phyloP scores from a whole-genome alignment of 2,329 filamentous ascomycete species.

The Leptodontidium sp. region DNA sequence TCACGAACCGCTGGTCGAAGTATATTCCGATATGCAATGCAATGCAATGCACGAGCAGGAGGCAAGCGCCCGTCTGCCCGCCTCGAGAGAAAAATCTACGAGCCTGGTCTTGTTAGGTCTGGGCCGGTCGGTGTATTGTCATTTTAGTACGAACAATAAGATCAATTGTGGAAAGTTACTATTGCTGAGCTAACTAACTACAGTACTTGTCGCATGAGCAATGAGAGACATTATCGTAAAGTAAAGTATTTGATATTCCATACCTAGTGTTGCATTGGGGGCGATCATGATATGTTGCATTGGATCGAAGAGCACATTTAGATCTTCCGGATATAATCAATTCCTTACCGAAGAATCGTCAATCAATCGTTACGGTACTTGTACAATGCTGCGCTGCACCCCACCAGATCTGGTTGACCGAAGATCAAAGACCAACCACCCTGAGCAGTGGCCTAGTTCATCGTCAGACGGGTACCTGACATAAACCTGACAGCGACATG shows the following conservation, averaged over 20 bases:
- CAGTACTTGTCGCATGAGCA: not conserved
- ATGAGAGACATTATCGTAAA: slow-evolving; percentile 14
- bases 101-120: not conserved
- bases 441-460: too few relatives aligned
- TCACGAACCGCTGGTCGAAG: not conserved
- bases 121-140: not conserved
- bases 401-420: not conserved
- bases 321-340: slow-evolving; percentile 22
- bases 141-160: not conserved
- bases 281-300: not conserved
- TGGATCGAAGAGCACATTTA: not conserved
- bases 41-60: slow-evolving; percentile 12
- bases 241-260: slow-evolving; percentile 10
- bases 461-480: slow-evolving; percentile 13
- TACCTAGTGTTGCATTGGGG: too few relatives aligned
- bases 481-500: not conserved
- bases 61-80: not conserved
- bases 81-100: not conserved
- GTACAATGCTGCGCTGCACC: not conserved
- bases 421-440: not conserved
- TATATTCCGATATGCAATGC: not conserved
- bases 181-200: not conserved
- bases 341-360: slow-evolving; percentile 18
- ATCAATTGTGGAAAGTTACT: not conserved
- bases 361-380: not conserved